Base-by-base conservation (phyloP, 2,329 filamentous ascomycete species). In the Phaeosphaeriaceae sp. region DNA sequence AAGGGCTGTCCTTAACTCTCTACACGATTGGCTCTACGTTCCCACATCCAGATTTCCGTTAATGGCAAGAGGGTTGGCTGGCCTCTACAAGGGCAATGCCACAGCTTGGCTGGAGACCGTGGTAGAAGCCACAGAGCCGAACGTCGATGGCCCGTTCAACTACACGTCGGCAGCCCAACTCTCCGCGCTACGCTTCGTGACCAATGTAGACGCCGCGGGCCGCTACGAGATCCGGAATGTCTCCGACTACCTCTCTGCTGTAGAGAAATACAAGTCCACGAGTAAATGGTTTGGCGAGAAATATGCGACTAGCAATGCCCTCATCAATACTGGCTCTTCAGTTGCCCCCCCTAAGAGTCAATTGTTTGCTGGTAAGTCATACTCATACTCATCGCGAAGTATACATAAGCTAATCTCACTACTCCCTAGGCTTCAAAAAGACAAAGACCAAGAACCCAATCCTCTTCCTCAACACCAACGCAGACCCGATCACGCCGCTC, bases 401-500 rank as follows among this genome's bases (percentile, higher is more conserved):
- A n/a, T 25, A 3, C 15, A n/a, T 17, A 48, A 5, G 7, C 3
- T 4, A 22, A 19, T 46, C 6, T 21, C n/a, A 44, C 15, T 1
- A 44, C 10, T 17, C 15, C 3, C 7, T n/a, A 58, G 56, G 56
- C 51, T 58, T 58, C 56, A 51, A 65, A 71, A 78, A 52, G 19
- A 84, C 80, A 3, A 73, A 79, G 3, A 80, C 82, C 59, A 49
- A 41, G 2, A 52, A 42, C 22, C 85, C 85, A 1, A 70, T 87
- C 40, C 76, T 87, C 11, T 83, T 86, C 69, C 75, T 86, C 15
- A 81, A 81, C 36, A 85, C 84, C 62, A 81, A 79, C 1, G 74
- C 82, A 24, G 85, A 87, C 56, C 85, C 86, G 0, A 82, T 87
- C 1, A 87, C 84, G 0, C 61, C 67, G 44, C 25, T 58, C 31